Evolutionary conservation across 495 filamentous ascomycete genomes (phyloP), one percentile per base, ranked within the genome.

Genomic region (Hapsidospora chrysogenum): DNA sequence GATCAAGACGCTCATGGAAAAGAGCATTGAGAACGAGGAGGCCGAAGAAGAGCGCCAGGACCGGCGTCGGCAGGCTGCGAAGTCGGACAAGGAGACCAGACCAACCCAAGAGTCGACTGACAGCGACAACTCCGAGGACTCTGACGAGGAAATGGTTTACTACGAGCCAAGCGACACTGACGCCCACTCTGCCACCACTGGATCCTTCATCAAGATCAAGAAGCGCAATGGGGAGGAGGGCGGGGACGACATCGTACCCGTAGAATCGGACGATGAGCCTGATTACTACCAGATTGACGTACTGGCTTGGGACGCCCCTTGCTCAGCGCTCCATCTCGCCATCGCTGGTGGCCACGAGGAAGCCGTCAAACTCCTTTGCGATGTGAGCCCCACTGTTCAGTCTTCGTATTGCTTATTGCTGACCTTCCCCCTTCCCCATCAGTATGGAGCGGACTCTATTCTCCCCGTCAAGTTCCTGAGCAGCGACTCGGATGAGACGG

Each of bases 221-320:
- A 47, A 61, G 3, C 52, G 51, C 0, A 41, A 57, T 6, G 47
- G 59, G 19, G 41, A 50, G 3, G 42, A 56, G 7, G 36, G 53
- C 4, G 33, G 37, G 3, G 52, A 57, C 11, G 53, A 53, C 1
- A 18, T 41, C 13, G 44, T 45, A 18, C 52, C 50, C 9, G 69
- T 72, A n/a, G 66, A 71, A 5, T 60, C 69, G 23, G 66, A 76
- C 5, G 61, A 66, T 8, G 75, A 78, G 17, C 80, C 80, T 3
- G 80, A 92, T 51, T 64, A 85, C 37, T 85, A 78, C 50, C 76
- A 85, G 35, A 63, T 85, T 36, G 75, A 87, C 43, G 64, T 74
- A 4, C 43, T 75, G 8, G 66, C 81, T 6, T 92, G 83, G 83
- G 82, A 92, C 40, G 75, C 52, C 11, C 64, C 68, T 13, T 65